Base-by-base conservation (phyloP, 805 yeast genomes). In the Barnettozyma populi region DNA sequence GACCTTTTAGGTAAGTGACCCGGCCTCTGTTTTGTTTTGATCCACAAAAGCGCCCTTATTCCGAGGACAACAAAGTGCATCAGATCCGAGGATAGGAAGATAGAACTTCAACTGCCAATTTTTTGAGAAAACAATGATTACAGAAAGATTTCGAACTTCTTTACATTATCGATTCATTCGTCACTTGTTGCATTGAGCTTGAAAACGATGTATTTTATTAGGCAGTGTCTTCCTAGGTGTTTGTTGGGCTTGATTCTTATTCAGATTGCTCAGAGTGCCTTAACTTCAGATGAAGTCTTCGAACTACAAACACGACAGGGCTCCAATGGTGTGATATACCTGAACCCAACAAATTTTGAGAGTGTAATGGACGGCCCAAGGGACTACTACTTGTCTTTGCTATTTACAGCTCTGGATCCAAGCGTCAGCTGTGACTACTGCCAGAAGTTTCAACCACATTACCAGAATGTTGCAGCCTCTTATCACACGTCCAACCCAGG, bases 401-500 rank as follows among this genome's bases (percentile, higher is more conserved):
- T 75, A n/a, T 66, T 82, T 36, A 82, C 89, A 0, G 73, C 86
- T 3, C 57, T 73, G 0, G 66, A 65, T 5, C 53, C 53, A 6
- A 57, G 67, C 20, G 71, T 73, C 46, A 68, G 66, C 0, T 84
- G 89, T 54, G 64, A 50, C 0, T 54, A 70, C 25, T 84, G 92
- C 57, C 50, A 46, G 18, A 67, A 63, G 7, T 67, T 83, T 48
- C 69, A 70, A 32, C 66, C 69, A 0, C 65, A 73, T 2, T 65
- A 72, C 35, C 59, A 68, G 7, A 60, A 59, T 23, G 79, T 79
- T 0, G 66, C 79, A 0, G 54, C 53, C 1, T 65, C 78, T 2
- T 76, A 79, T 63, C 57, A 65, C 36, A 46, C 56, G 6, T 77
- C 80, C 50, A 69, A 76, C 51, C 70, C 75, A 1, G 61, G 63